Conservation (phyloP, 371 early-diverging fungal species). For the Mortierella sp. region DNA sequence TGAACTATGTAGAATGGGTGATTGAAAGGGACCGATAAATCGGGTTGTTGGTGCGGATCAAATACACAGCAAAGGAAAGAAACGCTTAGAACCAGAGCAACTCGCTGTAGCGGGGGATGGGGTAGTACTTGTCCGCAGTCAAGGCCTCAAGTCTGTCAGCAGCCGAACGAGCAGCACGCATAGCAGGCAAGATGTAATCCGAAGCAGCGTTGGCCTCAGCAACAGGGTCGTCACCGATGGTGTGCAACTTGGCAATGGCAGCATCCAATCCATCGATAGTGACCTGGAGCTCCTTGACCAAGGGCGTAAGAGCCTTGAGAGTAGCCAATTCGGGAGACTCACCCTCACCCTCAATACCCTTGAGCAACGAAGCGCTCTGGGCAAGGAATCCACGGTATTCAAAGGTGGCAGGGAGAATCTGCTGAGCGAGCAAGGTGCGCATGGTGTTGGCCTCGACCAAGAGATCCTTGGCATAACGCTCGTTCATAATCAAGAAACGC, state of each 20-base stretch:
- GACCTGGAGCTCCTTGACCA: slow-evolving; percentile 67
- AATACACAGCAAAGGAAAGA: too few species aligned
- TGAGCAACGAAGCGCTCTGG: slow-evolving; percentile 77
- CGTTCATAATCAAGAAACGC: slow-evolving; percentile 93
- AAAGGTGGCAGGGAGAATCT: slow-evolving; percentile 90
- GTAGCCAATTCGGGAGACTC: slow-evolving; percentile 76
- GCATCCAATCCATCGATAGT: slow-evolving; percentile 65
- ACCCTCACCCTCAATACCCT: slow-evolving; percentile 64
- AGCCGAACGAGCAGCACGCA: slow-evolving; percentile 76
- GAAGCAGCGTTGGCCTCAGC: slow-evolving; percentile 73
- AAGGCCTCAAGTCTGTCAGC: slow-evolving; percentile 85
- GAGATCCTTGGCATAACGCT: slow-evolving; percentile 96
- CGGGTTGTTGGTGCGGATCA: too few species aligned
- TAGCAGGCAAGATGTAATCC: slow-evolving; percentile 69
- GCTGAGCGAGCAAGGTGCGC: slow-evolving; percentile 79
- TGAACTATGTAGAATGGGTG: too few species aligned
- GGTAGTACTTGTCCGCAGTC: slow-evolving; percentile 92
- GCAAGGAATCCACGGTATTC: slow-evolving; percentile 90
- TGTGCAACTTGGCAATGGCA: slow-evolving; percentile 65
- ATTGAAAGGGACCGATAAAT: too few species aligned
- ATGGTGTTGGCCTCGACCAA: slow-evolving; percentile 96
- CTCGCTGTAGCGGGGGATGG: slow-evolving; percentile 96
- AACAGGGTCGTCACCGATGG: slow-evolving; percentile 67
- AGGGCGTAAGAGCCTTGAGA: slow-evolving; percentile 75
- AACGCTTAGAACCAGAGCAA: slow-evolving; percentile 68